Evolutionary conservation across 2,329 filamentous ascomycete genomes (phyloP).

Genomic region (Rutstroemia sp.): DNA sequence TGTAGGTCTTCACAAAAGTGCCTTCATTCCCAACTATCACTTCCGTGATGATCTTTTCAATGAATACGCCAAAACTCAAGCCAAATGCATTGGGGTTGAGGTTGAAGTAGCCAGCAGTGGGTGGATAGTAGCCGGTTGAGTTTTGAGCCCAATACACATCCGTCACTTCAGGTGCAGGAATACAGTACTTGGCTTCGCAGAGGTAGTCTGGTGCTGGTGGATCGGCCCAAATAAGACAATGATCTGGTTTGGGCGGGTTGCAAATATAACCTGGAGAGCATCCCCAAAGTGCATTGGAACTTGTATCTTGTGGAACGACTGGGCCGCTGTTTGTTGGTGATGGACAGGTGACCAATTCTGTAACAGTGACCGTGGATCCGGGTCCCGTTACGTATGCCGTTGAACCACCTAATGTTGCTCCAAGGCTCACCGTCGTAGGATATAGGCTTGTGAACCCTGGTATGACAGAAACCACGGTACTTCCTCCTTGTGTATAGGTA

Average conservation of each 20-base stretch:
- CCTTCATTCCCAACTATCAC: constrained; percentile 22
- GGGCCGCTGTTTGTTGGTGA: constrained; percentile 20
- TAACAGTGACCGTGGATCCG: constrained; percentile 14
- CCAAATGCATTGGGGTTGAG: constrained; percentile 57
- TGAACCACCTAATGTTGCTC: constrained; percentile 1
- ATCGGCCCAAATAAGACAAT: constrained; percentile 35
- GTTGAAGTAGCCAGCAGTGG: constrained; percentile 53
- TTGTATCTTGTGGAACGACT: constrained; percentile 20
- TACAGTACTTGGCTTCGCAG: constrained; percentile 35
- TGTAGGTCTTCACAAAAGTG: constrained; percentile 33
- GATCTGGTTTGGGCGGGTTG: constrained; percentile 30
- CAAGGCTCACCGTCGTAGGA: constrained; percentile 8
- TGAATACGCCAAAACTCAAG: constrained; percentile 55
- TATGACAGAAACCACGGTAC: constrained; percentile 11
- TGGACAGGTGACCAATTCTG: constrained; percentile 15
- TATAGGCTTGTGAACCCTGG: constrained; percentile 9
- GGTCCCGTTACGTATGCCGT: constrained; percentile 7
- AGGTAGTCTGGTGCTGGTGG: constrained; percentile 33
- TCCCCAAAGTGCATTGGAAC: constrained; percentile 32
- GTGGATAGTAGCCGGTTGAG: constrained; percentile 43
- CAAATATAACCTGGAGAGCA: constrained; percentile 37
- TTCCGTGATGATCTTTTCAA: constrained; percentile 33
- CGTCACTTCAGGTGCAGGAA: constrained; percentile 27
- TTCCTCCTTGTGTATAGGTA: constrained; percentile 6
- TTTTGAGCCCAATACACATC: constrained; percentile 36